Evolutionary conservation across 2,329 filamentous ascomycete genomes (phyloP).

Genomic region (Monosporascus sp.): DNA sequence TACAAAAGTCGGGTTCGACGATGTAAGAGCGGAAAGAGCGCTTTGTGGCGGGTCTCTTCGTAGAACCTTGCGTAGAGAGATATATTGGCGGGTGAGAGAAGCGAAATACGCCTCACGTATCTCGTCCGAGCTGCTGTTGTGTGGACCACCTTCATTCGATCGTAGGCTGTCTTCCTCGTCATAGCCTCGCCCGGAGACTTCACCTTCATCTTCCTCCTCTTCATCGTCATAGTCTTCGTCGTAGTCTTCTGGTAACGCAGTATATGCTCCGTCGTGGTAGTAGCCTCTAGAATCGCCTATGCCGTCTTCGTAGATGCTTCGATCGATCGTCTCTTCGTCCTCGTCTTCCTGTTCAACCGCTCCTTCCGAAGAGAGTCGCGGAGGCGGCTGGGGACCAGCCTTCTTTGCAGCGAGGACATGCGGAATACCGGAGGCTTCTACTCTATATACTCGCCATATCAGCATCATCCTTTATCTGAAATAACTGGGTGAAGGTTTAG

Average conservation of each 20-base stretch:
- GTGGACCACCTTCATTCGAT: slow-evolving; percentile 18
- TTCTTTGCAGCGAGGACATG: slow-evolving; percentile 62
- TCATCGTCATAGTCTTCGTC: slow-evolving; percentile 20
- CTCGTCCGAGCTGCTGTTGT: slow-evolving; percentile 26
- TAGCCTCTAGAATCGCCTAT: slow-evolving; percentile 54
- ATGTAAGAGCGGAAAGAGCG: slow-evolving; percentile 47
- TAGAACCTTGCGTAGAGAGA: slow-evolving; percentile 56
- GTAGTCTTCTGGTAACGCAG: slow-evolving; percentile 47
- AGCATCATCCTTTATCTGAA: slow-evolving; percentile 29
- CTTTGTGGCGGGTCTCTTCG: slow-evolving; percentile 47
- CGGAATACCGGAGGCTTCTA: slow-evolving; percentile 70
- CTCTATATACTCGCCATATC: slow-evolving; percentile 59
- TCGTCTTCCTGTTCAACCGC: slow-evolving; percentile 21
- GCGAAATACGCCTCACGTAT: slow-evolving; percentile 64
- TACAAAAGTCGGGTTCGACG: slow-evolving; percentile 50
- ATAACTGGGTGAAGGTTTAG: slow-evolving; percentile 17
- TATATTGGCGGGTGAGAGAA: slow-evolving; percentile 60
- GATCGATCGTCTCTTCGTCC: slow-evolving; percentile 28
- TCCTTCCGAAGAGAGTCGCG: slow-evolving; percentile 24
- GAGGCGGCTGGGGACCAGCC: slow-evolving; percentile 43
- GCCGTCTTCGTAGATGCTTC: slow-evolving; percentile 42
- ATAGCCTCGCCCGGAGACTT: slow-evolving; percentile 10
- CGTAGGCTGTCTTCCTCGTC: slow-evolving; percentile 26
- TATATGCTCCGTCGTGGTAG: slow-evolving; percentile 76
- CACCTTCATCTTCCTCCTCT: slow-evolving; percentile 15